Base-by-base conservation (phyloP, 2,329 filamentous ascomycete genomes). In the Juglanconis oblonga region DNA sequence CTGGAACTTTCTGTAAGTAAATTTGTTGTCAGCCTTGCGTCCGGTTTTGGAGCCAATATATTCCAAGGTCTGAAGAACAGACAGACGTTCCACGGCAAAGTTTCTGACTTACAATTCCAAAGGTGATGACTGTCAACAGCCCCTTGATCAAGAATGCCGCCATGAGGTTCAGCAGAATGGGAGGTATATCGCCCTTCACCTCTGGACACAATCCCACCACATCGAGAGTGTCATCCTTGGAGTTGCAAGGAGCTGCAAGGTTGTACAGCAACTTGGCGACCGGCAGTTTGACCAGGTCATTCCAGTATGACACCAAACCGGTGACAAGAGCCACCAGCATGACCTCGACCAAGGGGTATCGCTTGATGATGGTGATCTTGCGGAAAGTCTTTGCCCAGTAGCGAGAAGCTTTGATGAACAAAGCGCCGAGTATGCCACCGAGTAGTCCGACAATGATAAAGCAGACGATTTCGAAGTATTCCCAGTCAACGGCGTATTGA, bases 341-440 rank as follows among this genome's bases (percentile, higher is more conserved):
- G 0, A 99, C 94, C 72, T 99, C 95, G 10, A 97, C 74, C 63
- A 98, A 78, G 0, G 95, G 95, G 70, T 89, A 88, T 55, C 81
- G 81, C 76, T 97, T 97, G 76, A 98, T 93, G 55, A 87, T 67
- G 0, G 83, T 78, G 54, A 97, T 89, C 55, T 90, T 88, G 48
- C 95, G 87, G 77, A 99, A 98, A 0, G 87, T 90, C 63, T 88
- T 86, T 13, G 94, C 95, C 95, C 95, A 99, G 54, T 90, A 77
- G 63, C 90, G 87, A 49, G 92, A 96, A 1, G 92, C 93, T 76
- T 99, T 99, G 81, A 98, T 99, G 76, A 99, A 99, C 1, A 97
- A 75, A 1, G 95, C 95, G 13, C 95, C 95, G 8, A 89, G 79
- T 0, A 89, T 87, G 52, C 95, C 95, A 29, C 95, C 95, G 38